A percentile compares a stretch with the other conserved stretches of the same genome.
Evolutionary conservation across 1,139 yeast genomes (phyloP).

Genomic region (Diutina neorugosa): DNA sequence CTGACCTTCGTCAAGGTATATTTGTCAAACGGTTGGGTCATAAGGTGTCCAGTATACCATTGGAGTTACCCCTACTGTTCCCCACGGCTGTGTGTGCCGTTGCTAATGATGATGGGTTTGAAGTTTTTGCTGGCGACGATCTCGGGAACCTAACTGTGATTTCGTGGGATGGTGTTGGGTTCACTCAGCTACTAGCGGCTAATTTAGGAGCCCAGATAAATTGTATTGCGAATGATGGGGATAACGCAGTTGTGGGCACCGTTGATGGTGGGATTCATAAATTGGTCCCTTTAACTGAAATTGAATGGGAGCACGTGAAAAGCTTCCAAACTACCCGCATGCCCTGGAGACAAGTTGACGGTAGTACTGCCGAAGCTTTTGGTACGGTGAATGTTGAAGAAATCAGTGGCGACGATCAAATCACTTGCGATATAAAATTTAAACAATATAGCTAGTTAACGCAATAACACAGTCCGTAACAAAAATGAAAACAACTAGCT

Average conservation of each 20-base stretch:
- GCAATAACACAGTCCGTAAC: no score
- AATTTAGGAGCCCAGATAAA: constrained; percentile 25
- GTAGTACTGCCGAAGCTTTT: constrained; percentile 4
- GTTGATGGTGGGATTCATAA: constrained; percentile 23
- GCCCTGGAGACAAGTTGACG: neutral
- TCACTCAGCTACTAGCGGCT: constrained; percentile 10
- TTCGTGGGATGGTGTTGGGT: neutral
- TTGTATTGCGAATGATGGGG: constrained; percentile 6
- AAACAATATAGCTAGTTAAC: neutral
- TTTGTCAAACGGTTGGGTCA: neutral
- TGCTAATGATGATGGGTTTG: neutral
- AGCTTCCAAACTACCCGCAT: neutral
- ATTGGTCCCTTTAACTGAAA: constrained; percentile 3
- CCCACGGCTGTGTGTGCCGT: neutral
- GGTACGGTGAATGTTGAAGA: neutral
- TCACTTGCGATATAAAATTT: neutral
- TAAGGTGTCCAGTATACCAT: neutral
- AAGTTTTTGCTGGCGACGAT: neutral
- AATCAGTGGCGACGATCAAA: neutral
- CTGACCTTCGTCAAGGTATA: neutral
- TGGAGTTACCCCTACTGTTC: neutral
- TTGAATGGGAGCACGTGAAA: neutral
- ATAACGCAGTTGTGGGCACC: constrained; percentile 21
- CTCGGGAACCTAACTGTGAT: neutral
- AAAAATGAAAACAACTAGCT: no score